These are phyloP conservation scores for Zhuliangozyma blackwelliae DNA, from an alignment of 1,139 yeast species.

Conservation along the genomic window DNA sequence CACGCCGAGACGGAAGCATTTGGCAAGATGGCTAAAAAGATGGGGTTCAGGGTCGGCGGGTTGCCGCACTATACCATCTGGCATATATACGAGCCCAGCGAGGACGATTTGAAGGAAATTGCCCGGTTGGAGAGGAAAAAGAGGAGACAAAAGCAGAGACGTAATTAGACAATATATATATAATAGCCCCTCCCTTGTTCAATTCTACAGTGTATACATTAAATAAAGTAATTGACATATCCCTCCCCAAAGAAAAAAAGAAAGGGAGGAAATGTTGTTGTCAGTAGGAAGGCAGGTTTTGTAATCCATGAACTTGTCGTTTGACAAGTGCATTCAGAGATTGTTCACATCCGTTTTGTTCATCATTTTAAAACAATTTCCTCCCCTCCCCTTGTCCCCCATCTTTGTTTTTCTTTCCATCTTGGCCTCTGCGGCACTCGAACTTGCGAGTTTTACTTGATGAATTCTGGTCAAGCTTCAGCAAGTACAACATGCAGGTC, in stretches of 20 bases:
- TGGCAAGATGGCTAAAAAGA: slow-evolving; percentile 77
- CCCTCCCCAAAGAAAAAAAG: neutral
- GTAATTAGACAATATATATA: slow-evolving; percentile 1
- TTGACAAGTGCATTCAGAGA: slow-evolving; percentile 42
- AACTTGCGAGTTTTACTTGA: slow-evolving; percentile 17
- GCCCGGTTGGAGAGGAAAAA: slow-evolving; percentile 68
- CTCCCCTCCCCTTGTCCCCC: slow-evolving; percentile 2
- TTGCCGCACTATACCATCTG: slow-evolving; percentile 86
- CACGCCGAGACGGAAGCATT: slow-evolving; percentile 94
- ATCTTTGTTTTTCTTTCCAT: too few relatives aligned
- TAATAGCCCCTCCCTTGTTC: too few relatives aligned
- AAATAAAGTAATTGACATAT: neutral
- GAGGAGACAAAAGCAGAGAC: slow-evolving; percentile 37
- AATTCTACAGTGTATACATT: too few relatives aligned
- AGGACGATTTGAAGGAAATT: slow-evolving; percentile 77
- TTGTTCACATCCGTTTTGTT: slow-evolving; percentile 52
- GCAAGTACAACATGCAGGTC: neutral
- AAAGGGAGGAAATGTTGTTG: slow-evolving; percentile 5
- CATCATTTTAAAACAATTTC: slow-evolving; percentile 28
- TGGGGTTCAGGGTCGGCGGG: slow-evolving; percentile 82
- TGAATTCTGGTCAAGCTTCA: slow-evolving; percentile 2
- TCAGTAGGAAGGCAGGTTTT: slow-evolving; percentile 57
- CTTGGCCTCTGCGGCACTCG: slow-evolving; percentile 17
- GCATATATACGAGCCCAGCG: slow-evolving; percentile 89
- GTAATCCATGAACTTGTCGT: slow-evolving; percentile 42